phyloP scores from a whole-genome alignment of 148 eudicot species.

The Beta vulgaris region DNA sequence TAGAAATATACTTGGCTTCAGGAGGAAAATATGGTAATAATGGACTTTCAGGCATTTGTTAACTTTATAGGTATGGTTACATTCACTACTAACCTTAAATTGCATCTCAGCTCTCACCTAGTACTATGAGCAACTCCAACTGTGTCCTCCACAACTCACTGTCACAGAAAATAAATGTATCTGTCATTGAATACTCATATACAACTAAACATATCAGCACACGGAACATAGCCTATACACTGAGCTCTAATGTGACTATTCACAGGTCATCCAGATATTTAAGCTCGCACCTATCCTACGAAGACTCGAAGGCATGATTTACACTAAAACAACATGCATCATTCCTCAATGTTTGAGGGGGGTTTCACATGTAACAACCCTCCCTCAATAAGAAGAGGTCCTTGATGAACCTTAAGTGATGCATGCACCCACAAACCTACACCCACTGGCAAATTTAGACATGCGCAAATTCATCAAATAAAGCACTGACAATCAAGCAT shows the following conservation, averaged over 20 bases:
- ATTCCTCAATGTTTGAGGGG: background rate
- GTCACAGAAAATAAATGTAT: slow-evolving; percentile 4
- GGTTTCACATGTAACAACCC: background rate
- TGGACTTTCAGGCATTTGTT: slow-evolving; percentile 1
- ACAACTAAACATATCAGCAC: background rate
- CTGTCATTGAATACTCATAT: slow-evolving; percentile 6
- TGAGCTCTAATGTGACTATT: background rate
- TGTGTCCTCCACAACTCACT: slow-evolving; percentile 26
- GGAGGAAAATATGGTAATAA: background rate
- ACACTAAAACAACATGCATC: background rate
- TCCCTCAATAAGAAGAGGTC: background rate
- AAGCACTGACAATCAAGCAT: background rate
- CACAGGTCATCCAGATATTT: background rate
- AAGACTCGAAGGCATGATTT: background rate
- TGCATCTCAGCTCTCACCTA: slow-evolving; percentile 23
- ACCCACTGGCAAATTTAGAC: background rate
- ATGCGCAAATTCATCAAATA: background rate
- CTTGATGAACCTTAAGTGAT: background rate
- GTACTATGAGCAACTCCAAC: slow-evolving; percentile 20
- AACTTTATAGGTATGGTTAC: background rate
- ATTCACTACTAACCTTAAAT: slow-evolving; percentile 19
- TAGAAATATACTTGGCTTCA: background rate
- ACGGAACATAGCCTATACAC: slow-evolving; percentile 7
- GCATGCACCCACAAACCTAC: background rate
- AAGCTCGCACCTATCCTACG: background rate